phyloP scores from a whole-genome alignment of 257 asterid genomes.

The Capsicum baccatum region DNA sequence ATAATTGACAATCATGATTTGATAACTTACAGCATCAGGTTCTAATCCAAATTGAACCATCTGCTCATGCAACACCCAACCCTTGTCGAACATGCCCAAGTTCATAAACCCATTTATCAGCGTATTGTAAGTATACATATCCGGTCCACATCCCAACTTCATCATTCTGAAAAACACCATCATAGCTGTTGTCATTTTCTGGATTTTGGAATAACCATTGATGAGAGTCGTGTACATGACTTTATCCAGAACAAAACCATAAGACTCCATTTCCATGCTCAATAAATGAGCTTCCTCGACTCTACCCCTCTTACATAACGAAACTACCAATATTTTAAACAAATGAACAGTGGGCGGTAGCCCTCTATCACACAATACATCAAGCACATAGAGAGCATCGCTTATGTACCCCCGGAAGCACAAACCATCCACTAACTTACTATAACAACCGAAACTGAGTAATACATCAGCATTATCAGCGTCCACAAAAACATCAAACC shows the following conservation, averaged over 20 bases:
- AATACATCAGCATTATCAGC: constrained; percentile 37
- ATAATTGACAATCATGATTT: constrained; percentile 57
- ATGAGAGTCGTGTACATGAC: constrained; percentile 57
- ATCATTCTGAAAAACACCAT: constrained; percentile 62
- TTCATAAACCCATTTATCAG: constrained; percentile 58
- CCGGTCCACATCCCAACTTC: constrained; percentile 56
- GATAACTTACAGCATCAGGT: constrained; percentile 58
- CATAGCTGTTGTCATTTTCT: constrained; percentile 68
- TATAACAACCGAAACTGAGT: constrained; percentile 50
- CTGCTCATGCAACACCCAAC: constrained; percentile 44
- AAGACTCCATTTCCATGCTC: constrained; percentile 51
- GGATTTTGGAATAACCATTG: constrained; percentile 52
- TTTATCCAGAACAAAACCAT: constrained; percentile 55
- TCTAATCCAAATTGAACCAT: constrained; percentile 55
- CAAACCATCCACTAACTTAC: constrained; percentile 52
- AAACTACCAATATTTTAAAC: constrained; percentile 53
- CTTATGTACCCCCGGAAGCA: constrained; percentile 52
- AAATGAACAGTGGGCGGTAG: constrained; percentile 51
- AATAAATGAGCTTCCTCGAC: constrained; percentile 62
- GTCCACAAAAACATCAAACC: constrained; percentile 47
- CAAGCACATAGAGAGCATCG: constrained; percentile 54
- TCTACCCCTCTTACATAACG: constrained; percentile 55
- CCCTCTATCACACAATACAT: constrained; percentile 46
- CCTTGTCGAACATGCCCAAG: constrained; percentile 52
- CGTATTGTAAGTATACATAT: constrained; percentile 57